Conservation (phyloP, 2,329 filamentous ascomycete species). For the Hirsutella thompsonii region DNA sequence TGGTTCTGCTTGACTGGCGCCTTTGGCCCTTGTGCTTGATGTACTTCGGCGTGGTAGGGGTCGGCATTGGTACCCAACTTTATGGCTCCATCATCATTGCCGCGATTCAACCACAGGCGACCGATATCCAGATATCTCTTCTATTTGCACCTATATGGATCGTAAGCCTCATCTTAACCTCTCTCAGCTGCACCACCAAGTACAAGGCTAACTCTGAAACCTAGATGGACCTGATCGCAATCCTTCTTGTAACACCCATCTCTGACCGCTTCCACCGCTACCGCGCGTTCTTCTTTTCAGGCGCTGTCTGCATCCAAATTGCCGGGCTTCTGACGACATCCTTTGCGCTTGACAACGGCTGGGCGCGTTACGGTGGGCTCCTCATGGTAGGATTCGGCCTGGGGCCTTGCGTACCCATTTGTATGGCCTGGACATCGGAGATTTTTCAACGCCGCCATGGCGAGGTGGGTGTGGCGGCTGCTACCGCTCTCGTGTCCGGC, state of each 20-base stretch:
- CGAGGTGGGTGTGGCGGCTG: constrained; percentile 80
- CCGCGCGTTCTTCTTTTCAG: constrained; percentile 70
- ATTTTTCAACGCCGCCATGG: constrained; percentile 84
- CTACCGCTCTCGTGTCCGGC: constrained; percentile 73
- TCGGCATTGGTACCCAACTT: constrained; percentile 79
- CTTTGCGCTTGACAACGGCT: constrained; percentile 56
- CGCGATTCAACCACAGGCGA: constrained; percentile 61
- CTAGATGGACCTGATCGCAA: constrained; percentile 73
- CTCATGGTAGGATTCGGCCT: constrained; percentile 83
- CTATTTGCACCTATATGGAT: constrained; percentile 90
- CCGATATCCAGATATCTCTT: constrained; percentile 62
- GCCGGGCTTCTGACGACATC: constrained; percentile 68
- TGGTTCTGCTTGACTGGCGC: constrained; percentile 72
- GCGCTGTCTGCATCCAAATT: constrained; percentile 67
- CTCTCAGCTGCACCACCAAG: background rate
- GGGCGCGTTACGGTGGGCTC: constrained; percentile 81
- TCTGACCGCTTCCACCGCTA: constrained; percentile 77
- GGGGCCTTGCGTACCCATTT: constrained; percentile 81
- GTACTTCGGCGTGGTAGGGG: constrained; percentile 92
- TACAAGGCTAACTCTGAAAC: too few relatives aligned
- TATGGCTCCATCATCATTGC: constrained; percentile 82
- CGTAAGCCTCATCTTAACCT: constrained; percentile 30
- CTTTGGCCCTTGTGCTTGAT: constrained; percentile 78
- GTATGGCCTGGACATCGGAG: constrained; percentile 87
- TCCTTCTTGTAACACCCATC: constrained; percentile 71